phyloP scores from a whole-genome alignment of 2,329 filamentous ascomycete species.

The Xylariaceae sp. region DNA sequence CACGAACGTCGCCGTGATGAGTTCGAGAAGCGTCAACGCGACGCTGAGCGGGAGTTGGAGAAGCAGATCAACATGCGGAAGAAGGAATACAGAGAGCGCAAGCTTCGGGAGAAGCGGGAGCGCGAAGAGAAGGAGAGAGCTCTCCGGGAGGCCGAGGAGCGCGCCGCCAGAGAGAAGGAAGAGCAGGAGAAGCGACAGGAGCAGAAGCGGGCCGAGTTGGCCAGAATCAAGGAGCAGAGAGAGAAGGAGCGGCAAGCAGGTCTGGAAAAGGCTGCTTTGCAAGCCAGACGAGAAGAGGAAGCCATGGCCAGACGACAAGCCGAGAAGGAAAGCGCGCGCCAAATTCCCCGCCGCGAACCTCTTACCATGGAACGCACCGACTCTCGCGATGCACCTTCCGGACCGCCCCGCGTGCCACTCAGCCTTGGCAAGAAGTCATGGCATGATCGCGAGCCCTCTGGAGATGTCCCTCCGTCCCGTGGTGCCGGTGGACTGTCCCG shows the following conservation, averaged over 20 bases:
- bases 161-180: constrained; percentile 72
- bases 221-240: constrained; percentile 60
- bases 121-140: constrained; percentile 77
- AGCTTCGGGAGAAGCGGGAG: constrained; percentile 76
- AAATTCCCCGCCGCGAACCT: constrained; percentile 36
- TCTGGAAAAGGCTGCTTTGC: constrained; percentile 59
- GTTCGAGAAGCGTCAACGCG: constrained; percentile 89
- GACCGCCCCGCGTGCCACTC: constrained; percentile 52
- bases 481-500: constrained; percentile 29
- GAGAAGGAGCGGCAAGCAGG: constrained; percentile 64
- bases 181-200: constrained; percentile 76
- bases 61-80: constrained; percentile 82
- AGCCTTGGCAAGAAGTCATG: constrained; percentile 49
- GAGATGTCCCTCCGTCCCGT: constrained; percentile 26
- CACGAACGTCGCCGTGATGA: constrained; percentile 86
- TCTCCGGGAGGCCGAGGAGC: constrained; percentile 80
- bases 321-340: constrained; percentile 51
- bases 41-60: constrained; percentile 89
- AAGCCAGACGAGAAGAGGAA: constrained; percentile 82
- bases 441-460: constrained; percentile 50
- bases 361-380: constrained; percentile 40
- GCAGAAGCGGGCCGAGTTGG: constrained; percentile 67
- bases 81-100: constrained; percentile 81
- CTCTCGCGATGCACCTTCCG: constrained; percentile 42
- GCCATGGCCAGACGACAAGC: constrained; percentile 69